Conservation (phyloP, 768 basidiomycete genomes). For the Leccinum fibrillosum region DNA sequence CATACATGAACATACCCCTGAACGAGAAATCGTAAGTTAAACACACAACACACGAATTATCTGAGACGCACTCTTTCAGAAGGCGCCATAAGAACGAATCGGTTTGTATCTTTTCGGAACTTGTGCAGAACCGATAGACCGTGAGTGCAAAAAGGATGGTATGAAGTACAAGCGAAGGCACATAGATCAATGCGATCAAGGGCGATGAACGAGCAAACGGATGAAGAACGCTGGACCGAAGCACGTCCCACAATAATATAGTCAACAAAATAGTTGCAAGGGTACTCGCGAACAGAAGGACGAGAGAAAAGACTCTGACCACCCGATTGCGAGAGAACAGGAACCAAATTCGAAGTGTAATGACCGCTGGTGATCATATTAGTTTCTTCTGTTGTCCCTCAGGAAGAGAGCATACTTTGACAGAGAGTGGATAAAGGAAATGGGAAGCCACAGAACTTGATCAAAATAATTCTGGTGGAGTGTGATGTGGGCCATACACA, state of each 20-base stretch:
- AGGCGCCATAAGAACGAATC: constrained; percentile 13
- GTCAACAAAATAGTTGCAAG: neutral
- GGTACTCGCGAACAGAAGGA: neutral
- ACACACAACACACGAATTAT: neutral
- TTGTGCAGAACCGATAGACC: constrained; percentile 11
- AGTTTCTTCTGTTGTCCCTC: neutral
- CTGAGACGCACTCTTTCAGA: constrained; percentile 16
- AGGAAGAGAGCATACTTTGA: constrained; percentile 2
- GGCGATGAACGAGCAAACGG: neutral
- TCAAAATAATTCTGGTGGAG: neutral
- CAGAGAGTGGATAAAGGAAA: constrained; percentile 7
- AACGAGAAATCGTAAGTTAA: neutral
- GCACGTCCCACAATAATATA: neutral
- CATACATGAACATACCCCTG: constrained; percentile 15
- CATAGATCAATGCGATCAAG: constrained; percentile 8
- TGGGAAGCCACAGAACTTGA: constrained; percentile 5
- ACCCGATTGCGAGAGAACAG: constrained; percentile 4
- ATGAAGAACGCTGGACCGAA: neutral
- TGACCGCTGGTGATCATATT: constrained; percentile 5
- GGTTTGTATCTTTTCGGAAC: constrained; percentile 4
- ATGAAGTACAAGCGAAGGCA: constrained; percentile 16
- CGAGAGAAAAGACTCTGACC: constrained; percentile 5
- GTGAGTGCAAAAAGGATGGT: constrained; percentile 13
- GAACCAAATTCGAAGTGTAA: constrained; percentile 16
- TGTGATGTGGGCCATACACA: neutral